These are phyloP conservation scores for Euphorbia corollata DNA, from an alignment of 441 rosid genomes.

Conservation along the genomic window DNA sequence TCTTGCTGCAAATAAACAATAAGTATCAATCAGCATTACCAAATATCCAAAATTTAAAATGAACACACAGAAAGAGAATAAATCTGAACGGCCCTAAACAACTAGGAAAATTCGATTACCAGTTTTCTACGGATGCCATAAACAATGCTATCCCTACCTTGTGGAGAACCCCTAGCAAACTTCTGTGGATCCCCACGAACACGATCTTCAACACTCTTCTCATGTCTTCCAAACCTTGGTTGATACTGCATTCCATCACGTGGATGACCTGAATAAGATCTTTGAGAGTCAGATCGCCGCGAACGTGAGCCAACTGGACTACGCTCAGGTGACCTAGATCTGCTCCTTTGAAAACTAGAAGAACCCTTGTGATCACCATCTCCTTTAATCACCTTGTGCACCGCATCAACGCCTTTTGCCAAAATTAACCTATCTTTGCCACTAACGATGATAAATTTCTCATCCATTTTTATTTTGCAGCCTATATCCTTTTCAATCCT, in stretches of 20 bases:
- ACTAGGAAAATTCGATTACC: conserved; percentile 42
- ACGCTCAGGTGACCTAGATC: conserved; percentile 72
- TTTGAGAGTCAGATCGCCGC: conserved; percentile 54
- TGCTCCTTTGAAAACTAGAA: conserved; percentile 57
- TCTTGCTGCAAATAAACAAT: conserved; percentile 67
- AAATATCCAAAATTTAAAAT: conserved; percentile 22
- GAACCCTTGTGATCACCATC: conserved; percentile 60
- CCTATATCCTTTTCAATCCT: conserved; percentile 74
- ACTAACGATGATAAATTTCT: conserved; percentile 84
- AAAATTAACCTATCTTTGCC: conserved; percentile 87
- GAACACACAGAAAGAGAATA: conserved; percentile 16
- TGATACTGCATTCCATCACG: conserved; percentile 57
- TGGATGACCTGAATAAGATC: conserved; percentile 43
- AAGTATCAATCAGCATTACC: conserved; percentile 35
- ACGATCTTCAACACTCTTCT: conserved; percentile 50
- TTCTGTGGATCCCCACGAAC: conserved; percentile 62
- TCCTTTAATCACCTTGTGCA: conserved; percentile 67
- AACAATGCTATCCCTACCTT: conserved; percentile 88
- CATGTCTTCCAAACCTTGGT: conserved; percentile 58
- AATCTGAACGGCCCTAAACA: conserved; percentile 29
- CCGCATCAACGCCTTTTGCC: conserved; percentile 94
- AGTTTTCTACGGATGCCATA: conserved; percentile 48
- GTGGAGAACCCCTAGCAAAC: conserved; percentile 75
- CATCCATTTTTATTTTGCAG: conserved; percentile 87
- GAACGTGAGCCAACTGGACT: conserved; percentile 57